Evolutionary conservation across 148 eudicot species (phyloP).

Genomic region (Spergularia bocconei): DNA sequence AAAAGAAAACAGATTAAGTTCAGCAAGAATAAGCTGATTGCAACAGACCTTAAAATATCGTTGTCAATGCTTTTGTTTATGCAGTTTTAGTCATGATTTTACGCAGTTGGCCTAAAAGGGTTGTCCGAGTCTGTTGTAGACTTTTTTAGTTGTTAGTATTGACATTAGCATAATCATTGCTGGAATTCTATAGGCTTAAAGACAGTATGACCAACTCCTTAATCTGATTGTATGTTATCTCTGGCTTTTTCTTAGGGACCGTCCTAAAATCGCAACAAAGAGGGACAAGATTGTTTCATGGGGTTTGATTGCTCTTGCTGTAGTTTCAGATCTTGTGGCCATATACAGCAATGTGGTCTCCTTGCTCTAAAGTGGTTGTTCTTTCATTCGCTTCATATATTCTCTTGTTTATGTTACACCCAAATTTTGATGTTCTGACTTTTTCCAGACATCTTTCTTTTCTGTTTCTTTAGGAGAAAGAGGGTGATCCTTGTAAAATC

Average conservation of each 20-base stretch:
- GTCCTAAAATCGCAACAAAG: conserved; percentile 57
- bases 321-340: conserved; percentile 67
- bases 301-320: conserved; percentile 72
- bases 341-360: conserved; percentile 80
- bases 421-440: conserved; percentile 1
- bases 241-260: conserved; percentile 48
- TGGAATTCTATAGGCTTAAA: background rate
- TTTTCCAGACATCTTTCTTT: background rate
- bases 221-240: background rate
- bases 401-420: background rate
- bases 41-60: no score
- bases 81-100: no score
- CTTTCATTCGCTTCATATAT: background rate
- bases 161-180: background rate
- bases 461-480: background rate
- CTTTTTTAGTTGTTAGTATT: no score
- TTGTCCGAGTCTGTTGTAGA: no score
- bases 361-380: conserved; percentile 40
- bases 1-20: no score
- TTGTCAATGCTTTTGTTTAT: no score
- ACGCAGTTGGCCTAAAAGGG: no score
- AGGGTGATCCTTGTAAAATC: background rate
- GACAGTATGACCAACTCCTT: background rate
- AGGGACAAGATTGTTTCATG: conserved; percentile 68
- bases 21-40: no score